Evolutionary conservation across 306 rosid species (phyloP).

Genomic region (Castanea sativa): DNA sequence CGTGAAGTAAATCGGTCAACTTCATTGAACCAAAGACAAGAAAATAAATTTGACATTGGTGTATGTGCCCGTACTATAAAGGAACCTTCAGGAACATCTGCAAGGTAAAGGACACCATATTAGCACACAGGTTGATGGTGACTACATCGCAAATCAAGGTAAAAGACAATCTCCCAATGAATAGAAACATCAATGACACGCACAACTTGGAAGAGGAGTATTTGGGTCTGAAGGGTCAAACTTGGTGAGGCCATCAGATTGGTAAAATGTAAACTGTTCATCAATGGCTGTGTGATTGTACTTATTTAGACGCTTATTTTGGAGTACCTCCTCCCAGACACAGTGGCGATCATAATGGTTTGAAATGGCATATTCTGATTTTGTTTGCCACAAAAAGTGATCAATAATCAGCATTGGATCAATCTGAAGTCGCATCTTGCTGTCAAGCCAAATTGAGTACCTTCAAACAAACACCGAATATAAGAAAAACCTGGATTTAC

Average conservation of each 20-base stretch:
- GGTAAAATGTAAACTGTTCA: conserved; percentile 72
- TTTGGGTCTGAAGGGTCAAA: conserved; percentile 59
- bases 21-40: conserved; percentile 98
- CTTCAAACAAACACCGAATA: conserved; percentile 40
- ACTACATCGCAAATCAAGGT: neutral
- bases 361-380: conserved; percentile 88
- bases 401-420: conserved; percentile 90
- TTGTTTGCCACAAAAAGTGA: conserved; percentile 78
- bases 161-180: conserved; percentile 23
- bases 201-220: conserved; percentile 81
- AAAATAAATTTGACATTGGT: conserved; percentile 86
- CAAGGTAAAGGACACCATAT: conserved; percentile 16
- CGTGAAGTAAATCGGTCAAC: conserved; percentile 95
- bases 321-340: conserved; percentile 95
- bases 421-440: conserved; percentile 84
- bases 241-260: conserved; percentile 77
- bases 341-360: conserved; percentile 93
- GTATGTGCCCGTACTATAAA: conserved; percentile 92
- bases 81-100: conserved; percentile 99
- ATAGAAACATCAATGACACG: conserved; percentile 36
- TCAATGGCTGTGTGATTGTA: conserved; percentile 80
- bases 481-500: conserved; percentile 7
- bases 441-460: conserved; percentile 97
- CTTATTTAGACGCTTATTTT: conserved; percentile 87
- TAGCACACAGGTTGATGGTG: conserved; percentile 16